phyloP scores from a whole-genome alignment of 1,139 yeast genomes.

The Yamadazyma diddensiae region DNA sequence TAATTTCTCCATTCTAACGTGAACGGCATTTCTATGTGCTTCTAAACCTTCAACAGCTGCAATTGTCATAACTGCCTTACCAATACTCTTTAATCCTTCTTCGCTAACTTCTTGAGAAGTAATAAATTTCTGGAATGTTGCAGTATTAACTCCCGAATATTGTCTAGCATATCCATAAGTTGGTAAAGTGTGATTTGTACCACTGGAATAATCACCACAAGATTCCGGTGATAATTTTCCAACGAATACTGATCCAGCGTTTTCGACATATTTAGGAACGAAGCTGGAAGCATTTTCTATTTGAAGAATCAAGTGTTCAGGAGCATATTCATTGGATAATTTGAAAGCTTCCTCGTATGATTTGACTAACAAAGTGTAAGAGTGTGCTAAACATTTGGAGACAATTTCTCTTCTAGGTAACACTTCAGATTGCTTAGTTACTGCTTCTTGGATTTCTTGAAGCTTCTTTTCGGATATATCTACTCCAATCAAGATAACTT shows the following conservation, averaged over 20 bases:
- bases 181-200: conserved; percentile 96
- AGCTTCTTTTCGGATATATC: conserved; percentile 59
- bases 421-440: conserved; percentile 76
- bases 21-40: conserved; percentile 95
- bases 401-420: conserved; percentile 94
- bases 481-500: conserved; percentile 88
- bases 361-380: conserved; percentile 70
- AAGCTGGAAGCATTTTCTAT: conserved; percentile 70
- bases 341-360: conserved; percentile 74
- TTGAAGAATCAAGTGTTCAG: conserved; percentile 94
- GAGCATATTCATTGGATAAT: conserved; percentile 88
- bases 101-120: conserved; percentile 89
- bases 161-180: conserved; percentile 98
- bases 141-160: conserved; percentile 95
- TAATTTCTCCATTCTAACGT: conserved; percentile 82
- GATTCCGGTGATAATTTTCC: conserved; percentile 97
- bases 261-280: conserved; percentile 69
- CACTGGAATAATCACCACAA: conserved; percentile 97
- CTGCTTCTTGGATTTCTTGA: conserved; percentile 71
- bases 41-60: conserved; percentile 98
- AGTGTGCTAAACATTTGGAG: conserved; percentile 87
- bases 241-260: conserved; percentile 96
- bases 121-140: conserved; percentile 91
- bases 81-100: conserved; percentile 81
- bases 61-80: conserved; percentile 91